Base-by-base conservation (phyloP, 2,329 filamentous ascomycete species). In the Pseudogymnoascus verrucosus region DNA sequence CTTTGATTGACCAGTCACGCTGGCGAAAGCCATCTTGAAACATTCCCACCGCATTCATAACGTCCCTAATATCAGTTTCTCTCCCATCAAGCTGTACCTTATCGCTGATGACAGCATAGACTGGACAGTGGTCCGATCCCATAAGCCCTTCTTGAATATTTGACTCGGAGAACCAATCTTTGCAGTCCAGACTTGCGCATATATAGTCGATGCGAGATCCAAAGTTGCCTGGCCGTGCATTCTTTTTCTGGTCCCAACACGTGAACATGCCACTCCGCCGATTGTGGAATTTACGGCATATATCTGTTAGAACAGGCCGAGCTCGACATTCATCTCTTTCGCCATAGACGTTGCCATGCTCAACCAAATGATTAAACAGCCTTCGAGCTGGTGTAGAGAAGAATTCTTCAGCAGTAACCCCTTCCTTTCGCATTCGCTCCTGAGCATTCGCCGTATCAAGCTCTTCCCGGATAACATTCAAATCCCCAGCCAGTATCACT, bases 91-190 rank as follows among this genome's bases (percentile, higher is more conserved):
- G 68, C 0, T 71, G 70, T 1, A 96, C 83, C 2, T 71, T 78
- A 37, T 93, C 85, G 16, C 87, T 85, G 23, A 96, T 79, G 2
- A 83, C 81, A 0, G 88, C 91, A 74, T 89, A 98, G 1, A 98
- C 93, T 0, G 95, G 95, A 70, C 95, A 99, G 74, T 99, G 95
- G 72, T 99, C 95, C 1, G 93, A 98, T 0, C 95, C 95, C 82
- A 96, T 89, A 21, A 98, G 78, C 0, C 93, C 93, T 75, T 96
- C 91, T 73, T 98, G 95, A 34, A 98, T 98, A 70, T 97, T 87
- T 5, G 91, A 85, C 47, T 87, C 84, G 26, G 78, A 79, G 70
- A 96, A 89, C 91, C 93, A 97, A 61, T 83, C 78, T 70, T 87
- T 89, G 79, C 96, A 89, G 37, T 84, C 83, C 42, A 88, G 80